A percentile compares a stretch with the other conserved stretches of the same genome.
Evolutionary conservation across 495 filamentous ascomycete species (phyloP).

Genomic region (Podospora pseudopauciseta): DNA sequence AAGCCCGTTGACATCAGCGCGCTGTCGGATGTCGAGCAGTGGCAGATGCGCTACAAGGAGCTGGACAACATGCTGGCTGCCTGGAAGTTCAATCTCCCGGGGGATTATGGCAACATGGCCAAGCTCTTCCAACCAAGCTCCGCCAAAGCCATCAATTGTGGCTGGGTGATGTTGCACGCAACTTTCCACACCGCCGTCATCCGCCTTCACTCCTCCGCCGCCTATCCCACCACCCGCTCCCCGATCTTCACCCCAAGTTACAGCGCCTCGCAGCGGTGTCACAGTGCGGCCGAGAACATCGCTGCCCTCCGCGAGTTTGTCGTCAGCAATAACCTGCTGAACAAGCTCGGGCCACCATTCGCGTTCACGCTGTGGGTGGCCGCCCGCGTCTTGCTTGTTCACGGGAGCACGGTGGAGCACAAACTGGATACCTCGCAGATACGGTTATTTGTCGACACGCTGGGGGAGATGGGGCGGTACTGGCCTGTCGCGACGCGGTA

Average conservation of each 20-base stretch:
- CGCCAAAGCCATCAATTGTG: conserved; percentile 66
- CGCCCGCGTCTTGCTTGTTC: conserved; percentile 79
- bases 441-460: conserved; percentile 71
- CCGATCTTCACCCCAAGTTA: conserved; percentile 84
- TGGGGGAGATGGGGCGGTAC: conserved; percentile 72
- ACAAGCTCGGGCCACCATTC: conserved; percentile 80
- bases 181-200: conserved; percentile 75
- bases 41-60: conserved; percentile 81
- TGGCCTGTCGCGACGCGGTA: conserved; percentile 85
- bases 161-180: conserved; percentile 87
- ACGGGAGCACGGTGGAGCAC: conserved; percentile 81
- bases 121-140: conserved; percentile 63
- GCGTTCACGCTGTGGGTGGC: conserved; percentile 90
- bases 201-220: conserved; percentile 85
- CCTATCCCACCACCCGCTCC: conserved; percentile 81
- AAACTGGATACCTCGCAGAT: conserved; percentile 71
- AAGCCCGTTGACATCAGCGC: conserved; percentile 83
- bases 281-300: conserved; percentile 79
- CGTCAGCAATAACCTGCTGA: conserved; percentile 64
- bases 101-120: conserved; percentile 75
- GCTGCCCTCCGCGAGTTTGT: conserved; percentile 71
- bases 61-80: conserved; percentile 71
- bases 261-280: conserved; percentile 74
- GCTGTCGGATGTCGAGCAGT: conserved; percentile 77
- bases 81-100: conserved; percentile 80